phyloP scores from a whole-genome alignment of 2,329 filamentous ascomycete genomes.

The Epichloe gansuensis region DNA sequence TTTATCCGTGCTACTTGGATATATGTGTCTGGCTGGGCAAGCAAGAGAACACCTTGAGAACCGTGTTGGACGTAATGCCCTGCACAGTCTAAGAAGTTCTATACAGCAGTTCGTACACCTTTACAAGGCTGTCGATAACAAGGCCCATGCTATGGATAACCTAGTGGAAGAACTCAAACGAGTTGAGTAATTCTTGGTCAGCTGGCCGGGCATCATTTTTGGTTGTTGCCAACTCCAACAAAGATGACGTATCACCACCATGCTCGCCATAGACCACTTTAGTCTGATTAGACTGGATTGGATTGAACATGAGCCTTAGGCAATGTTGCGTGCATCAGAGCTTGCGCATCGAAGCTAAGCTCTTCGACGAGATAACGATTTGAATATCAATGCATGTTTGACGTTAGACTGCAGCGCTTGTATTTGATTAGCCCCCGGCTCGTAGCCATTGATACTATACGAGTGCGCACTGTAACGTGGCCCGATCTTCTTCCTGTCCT shows the following conservation, averaged over 20 bases:
- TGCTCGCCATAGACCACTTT: too few relatives aligned
- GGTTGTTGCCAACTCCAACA: too few relatives aligned
- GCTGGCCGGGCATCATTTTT: too few relatives aligned
- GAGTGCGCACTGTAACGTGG: neutral
- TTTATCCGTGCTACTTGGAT: slow-evolving; percentile 70
- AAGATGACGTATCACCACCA: too few relatives aligned
- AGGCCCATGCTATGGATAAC: slow-evolving; percentile 25
- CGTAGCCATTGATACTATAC: neutral
- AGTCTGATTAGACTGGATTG: neutral
- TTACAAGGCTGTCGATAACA: slow-evolving; percentile 36
- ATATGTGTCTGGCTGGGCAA: slow-evolving; percentile 50
- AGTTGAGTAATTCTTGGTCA: neutral
- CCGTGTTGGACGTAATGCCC: slow-evolving; percentile 29
- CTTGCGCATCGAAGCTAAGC: neutral
- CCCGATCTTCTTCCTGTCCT: neutral
- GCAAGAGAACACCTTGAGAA: slow-evolving; percentile 30
- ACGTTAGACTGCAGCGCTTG: neutral
- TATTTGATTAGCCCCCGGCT: neutral
- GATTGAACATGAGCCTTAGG: neutral
- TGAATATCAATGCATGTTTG: slow-evolving; percentile 1
- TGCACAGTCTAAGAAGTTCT: slow-evolving; percentile 34
- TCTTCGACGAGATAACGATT: neutral
- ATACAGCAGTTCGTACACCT: slow-evolving; percentile 42
- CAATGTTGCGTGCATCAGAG: too few relatives aligned
- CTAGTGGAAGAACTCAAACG: slow-evolving; percentile 24